Conservation (phyloP, 331 rosid species). For the Phaseolus coccineus region DNA sequence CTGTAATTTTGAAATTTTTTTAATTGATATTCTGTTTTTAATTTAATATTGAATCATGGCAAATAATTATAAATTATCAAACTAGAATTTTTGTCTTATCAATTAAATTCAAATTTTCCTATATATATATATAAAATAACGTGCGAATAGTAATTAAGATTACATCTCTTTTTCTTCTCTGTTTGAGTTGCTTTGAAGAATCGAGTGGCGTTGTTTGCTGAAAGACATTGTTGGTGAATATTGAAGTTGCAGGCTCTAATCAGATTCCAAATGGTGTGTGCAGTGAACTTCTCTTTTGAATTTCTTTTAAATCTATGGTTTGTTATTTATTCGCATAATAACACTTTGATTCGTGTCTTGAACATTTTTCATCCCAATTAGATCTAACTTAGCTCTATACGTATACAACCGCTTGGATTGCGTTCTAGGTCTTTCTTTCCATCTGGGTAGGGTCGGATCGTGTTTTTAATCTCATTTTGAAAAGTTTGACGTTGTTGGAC, state of each 20-base stretch:
- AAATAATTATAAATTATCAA: too few species aligned
- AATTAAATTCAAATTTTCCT: too few species aligned
- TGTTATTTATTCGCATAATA: background rate
- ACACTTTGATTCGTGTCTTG: background rate
- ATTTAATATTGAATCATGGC: too few species aligned
- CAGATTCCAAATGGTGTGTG: background rate
- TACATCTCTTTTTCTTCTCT: too few species aligned
- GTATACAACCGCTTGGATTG: too few species aligned
- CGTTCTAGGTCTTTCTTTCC: background rate
- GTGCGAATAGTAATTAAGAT: too few species aligned
- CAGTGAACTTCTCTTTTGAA: background rate
- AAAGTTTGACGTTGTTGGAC: background rate
- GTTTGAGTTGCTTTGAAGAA: too few species aligned
- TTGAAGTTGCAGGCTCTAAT: slow-evolving; percentile 1
- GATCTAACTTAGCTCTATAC: background rate
- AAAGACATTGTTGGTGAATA: background rate
- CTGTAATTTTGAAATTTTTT: too few species aligned
- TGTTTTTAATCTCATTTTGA: background rate
- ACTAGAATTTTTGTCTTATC: too few species aligned
- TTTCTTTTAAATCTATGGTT: background rate
- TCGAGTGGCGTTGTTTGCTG: background rate
- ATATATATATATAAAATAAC: too few species aligned
- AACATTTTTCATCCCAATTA: background rate
- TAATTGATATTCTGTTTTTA: too few species aligned
- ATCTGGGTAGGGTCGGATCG: too few species aligned